Percentiles rank a stretch among this genome's conserved stretches.
Conservation (phyloP, 768 basidiomycete species). For the button mushroom (Agaricus bisporus) region DNA sequence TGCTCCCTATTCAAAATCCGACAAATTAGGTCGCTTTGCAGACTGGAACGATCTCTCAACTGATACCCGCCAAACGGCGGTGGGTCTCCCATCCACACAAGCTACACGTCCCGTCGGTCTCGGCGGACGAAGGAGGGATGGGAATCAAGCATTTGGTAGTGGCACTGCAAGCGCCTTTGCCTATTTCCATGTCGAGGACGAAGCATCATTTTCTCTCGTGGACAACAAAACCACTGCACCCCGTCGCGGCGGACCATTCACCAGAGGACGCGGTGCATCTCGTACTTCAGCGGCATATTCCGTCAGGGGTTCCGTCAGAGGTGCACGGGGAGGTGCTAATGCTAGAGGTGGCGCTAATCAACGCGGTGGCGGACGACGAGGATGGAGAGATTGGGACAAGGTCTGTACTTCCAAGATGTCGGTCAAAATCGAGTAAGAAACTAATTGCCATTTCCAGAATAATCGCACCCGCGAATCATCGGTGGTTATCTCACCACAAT, state of each 20-base stretch:
- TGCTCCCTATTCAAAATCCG: constrained; percentile 97
- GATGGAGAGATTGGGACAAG: constrained; percentile 95
- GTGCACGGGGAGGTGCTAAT: constrained; percentile 41
- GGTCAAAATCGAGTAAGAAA: not conserved
- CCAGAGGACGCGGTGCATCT: constrained; percentile 48
- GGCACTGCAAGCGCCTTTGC: constrained; percentile 89
- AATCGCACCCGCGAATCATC: constrained; percentile 88
- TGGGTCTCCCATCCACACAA: constrained; percentile 41
- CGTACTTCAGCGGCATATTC: constrained; percentile 39
- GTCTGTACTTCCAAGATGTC: constrained; percentile 32
- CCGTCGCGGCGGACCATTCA: constrained; percentile 63
- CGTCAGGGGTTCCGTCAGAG: constrained; percentile 39
- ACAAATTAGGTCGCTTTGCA: constrained; percentile 95
- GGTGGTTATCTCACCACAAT: constrained; percentile 85
- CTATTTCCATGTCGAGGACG: constrained; percentile 97
- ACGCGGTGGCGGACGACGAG: constrained; percentile 48
- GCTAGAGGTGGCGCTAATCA: constrained; percentile 36
- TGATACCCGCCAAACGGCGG: constrained; percentile 53
- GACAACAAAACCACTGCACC: constrained; percentile 75
- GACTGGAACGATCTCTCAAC: constrained; percentile 88
- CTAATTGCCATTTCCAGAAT: constrained; percentile 36
- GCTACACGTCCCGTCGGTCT: constrained; percentile 42
- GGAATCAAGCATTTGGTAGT: constrained; percentile 84
- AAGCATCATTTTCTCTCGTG: constrained; percentile 93
- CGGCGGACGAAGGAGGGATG: constrained; percentile 63